Conservation (phyloP, 129 eudicot genomes). For the Gnaphalium uliginosum region DNA sequence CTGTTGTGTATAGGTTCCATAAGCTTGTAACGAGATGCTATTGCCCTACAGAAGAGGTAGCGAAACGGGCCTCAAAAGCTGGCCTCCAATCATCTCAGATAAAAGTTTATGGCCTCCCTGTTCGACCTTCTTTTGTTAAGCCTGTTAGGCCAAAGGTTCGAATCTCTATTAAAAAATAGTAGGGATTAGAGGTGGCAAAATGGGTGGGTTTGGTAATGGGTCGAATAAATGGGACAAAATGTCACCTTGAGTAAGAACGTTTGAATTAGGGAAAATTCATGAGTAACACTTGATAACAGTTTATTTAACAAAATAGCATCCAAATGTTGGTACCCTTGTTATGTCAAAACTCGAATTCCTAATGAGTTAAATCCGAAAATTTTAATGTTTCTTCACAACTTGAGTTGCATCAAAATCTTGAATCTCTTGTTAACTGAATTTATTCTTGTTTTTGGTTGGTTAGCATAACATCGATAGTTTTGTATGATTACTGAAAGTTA, state of each 20-base stretch:
- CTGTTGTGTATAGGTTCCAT: conserved; percentile 70
- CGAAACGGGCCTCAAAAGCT: conserved; percentile 86
- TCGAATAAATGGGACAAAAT: background rate
- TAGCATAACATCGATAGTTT: background rate
- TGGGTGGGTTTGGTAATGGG: background rate
- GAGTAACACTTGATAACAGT: background rate
- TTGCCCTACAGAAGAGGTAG: conserved; percentile 95
- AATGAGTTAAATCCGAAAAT: background rate
- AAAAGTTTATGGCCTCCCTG: conserved; percentile 92
- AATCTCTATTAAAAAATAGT: background rate
- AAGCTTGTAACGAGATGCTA: conserved; percentile 99
- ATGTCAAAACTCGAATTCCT: background rate
- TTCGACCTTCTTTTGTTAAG: conserved; percentile 94
- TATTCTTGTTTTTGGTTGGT: background rate
- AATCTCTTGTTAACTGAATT: background rate
- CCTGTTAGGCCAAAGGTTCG: conserved; percentile 87
- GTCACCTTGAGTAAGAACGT: background rate
- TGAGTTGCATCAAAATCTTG: background rate
- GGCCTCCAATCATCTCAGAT: conserved; percentile 88
- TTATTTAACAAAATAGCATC: background rate
- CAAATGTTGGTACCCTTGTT: background rate
- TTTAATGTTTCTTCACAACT: background rate
- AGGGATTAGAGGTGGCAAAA: background rate
- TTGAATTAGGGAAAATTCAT: background rate
- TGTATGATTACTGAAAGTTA: background rate